A percentile compares a stretch with the other conserved stretches of the same genome.
These are phyloP conservation scores for Tylopilus vinaceipallidus DNA, from an alignment of 768 basidiomycete species.

Conservation along the genomic window DNA sequence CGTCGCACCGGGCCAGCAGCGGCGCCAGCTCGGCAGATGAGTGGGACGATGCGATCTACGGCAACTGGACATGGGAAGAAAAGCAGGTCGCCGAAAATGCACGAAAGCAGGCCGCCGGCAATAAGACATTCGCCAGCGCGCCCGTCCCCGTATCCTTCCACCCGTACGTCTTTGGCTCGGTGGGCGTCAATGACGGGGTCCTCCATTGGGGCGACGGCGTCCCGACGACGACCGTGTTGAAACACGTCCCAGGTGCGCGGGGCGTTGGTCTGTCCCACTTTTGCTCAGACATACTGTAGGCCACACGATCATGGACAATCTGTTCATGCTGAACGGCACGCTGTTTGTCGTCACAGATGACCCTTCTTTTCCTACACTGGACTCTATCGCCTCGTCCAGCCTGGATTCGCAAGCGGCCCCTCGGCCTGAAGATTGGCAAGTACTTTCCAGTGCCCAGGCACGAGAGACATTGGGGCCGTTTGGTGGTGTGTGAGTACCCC, in stretches of 20 bases:
- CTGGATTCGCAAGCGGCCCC: slow-evolving; percentile 36
- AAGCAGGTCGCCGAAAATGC: slow-evolving; percentile 58
- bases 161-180: slow-evolving; percentile 22
- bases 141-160: slow-evolving; percentile 28
- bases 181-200: slow-evolving; percentile 51
- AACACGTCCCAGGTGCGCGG: slow-evolving; percentile 62
- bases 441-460: slow-evolving; percentile 53
- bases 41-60: slow-evolving; percentile 66
- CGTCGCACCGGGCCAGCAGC: slow-evolving; percentile 19
- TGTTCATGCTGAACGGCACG: slow-evolving; percentile 70
- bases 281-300: slow-evolving; percentile 43
- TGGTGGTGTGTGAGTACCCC: slow-evolving; percentile 49
- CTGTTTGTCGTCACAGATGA: slow-evolving; percentile 76
- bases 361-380: slow-evolving; percentile 55
- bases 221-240: slow-evolving; percentile 54
- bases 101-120: slow-evolving; percentile 40
- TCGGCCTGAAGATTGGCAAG: slow-evolving; percentile 55
- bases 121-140: slow-evolving; percentile 21
- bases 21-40: slow-evolving; percentile 34
- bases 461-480: slow-evolving; percentile 45
- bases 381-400: slow-evolving; percentile 45
- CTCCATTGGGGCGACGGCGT: slow-evolving; percentile 53
- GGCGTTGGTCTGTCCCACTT: background rate
- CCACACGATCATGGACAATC: slow-evolving; percentile 79
- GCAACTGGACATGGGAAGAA: slow-evolving; percentile 67